Conservation (phyloP, 805 yeast genomes). For the Kodamaea nitidulidarum region DNA sequence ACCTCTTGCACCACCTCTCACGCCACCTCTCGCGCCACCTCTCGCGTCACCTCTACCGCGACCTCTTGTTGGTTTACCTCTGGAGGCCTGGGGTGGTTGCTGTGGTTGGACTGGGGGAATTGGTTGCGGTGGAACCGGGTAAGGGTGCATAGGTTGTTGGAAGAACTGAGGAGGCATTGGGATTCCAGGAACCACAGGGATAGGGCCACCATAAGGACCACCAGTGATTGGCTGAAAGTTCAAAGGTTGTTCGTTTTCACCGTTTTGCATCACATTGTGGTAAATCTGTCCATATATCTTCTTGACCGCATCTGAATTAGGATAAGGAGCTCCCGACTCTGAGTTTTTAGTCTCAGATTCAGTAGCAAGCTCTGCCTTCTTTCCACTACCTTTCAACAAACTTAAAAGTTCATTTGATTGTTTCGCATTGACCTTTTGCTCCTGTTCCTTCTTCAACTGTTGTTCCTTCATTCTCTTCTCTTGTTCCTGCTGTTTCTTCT, state of each 20-base stretch:
- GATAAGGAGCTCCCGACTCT: conserved; percentile 9
- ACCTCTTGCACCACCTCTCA: conserved; percentile 11
- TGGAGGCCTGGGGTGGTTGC: neutral
- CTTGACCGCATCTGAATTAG: conserved; percentile 32
- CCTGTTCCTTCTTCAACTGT: conserved; percentile 10
- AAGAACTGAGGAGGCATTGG: conserved; percentile 36
- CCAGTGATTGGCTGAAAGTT: conserved; percentile 7
- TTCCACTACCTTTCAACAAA: conserved; percentile 19
- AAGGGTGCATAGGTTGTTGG: conserved; percentile 13
- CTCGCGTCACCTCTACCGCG: conserved; percentile 17
- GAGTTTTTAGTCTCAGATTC: conserved; percentile 14
- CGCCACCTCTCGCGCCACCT: conserved; percentile 9
- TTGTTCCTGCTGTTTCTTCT: conserved; percentile 7
- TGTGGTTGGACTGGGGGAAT: neutral
- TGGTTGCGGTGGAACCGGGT: conserved; percentile 3
- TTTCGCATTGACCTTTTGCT: conserved; percentile 16
- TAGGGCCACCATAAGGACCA: conserved; percentile 6
- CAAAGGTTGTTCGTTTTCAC: conserved; percentile 11
- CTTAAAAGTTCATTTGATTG: conserved; percentile 30
- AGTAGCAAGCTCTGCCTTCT: conserved; percentile 7
- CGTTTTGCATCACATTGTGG: conserved; percentile 40
- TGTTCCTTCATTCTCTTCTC: conserved; percentile 7
- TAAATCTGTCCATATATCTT: conserved; percentile 42
- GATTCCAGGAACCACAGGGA: conserved; percentile 34
- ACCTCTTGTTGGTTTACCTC: conserved; percentile 19